phyloP scores from a whole-genome alignment of 352 stramenopile species.

The Phytophthora pini region DNA sequence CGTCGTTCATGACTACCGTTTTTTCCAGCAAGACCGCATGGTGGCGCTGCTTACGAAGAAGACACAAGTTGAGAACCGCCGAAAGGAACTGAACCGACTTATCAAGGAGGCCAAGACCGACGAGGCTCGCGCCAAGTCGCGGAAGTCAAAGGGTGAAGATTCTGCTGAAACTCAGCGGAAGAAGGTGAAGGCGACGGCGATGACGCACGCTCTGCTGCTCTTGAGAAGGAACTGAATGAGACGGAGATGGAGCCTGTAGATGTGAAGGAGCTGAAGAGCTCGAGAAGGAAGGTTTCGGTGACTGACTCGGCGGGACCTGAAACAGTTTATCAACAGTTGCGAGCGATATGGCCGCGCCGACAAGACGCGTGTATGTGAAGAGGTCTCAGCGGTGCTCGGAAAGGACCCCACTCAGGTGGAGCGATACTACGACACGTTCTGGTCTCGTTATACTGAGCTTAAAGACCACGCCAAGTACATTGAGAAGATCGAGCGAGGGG shows the following conservation, averaged over 20 bases:
- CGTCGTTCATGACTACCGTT: constrained; percentile 95
- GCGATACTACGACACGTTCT: constrained; percentile 97
- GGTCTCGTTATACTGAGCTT: constrained; percentile 94
- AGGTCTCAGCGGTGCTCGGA: constrained; percentile 89
- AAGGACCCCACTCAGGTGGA: constrained; percentile 94
- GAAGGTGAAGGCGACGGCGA: constrained; percentile 55
- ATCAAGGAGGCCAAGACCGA: constrained; percentile 88
- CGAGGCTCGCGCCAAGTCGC: constrained; percentile 77
- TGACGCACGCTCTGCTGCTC: constrained; percentile 53
- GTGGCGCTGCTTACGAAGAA: constrained; percentile 88
- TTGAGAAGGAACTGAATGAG: constrained; percentile 85
- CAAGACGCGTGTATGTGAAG: constrained; percentile 88
- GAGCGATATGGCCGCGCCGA: constrained; percentile 95
- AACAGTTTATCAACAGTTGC: constrained; percentile 91
- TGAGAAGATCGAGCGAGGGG: constrained; percentile 97
- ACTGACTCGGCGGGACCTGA: constrained; percentile 93
- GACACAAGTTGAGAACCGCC: constrained; percentile 90
- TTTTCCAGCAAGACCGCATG: constrained; percentile 93
- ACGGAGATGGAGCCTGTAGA: constrained; percentile 78
- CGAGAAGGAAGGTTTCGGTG: constrained; percentile 93
- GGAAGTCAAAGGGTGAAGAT: constrained; percentile 74
- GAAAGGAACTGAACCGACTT: constrained; percentile 80
- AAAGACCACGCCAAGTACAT: constrained; percentile 92
- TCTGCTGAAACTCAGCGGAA: constrained; percentile 69
- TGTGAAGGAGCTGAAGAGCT: constrained; percentile 70